Conservation (phyloP, 1,284 basidiomycete species). For the Naganishia liquefaciens region DNA sequence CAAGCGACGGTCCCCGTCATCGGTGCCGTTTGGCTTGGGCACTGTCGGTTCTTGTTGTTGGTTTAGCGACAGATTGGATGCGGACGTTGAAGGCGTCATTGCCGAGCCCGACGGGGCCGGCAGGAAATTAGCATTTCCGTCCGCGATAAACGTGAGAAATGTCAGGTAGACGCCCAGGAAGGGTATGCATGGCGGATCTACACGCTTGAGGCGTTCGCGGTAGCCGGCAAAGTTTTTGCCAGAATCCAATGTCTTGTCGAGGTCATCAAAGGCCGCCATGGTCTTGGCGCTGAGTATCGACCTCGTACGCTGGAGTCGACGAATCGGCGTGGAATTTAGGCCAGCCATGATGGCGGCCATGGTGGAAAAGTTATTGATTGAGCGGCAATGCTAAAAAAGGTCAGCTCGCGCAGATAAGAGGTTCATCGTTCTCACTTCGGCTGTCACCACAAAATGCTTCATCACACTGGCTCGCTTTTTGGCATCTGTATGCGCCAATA, state of each 20-base stretch:
- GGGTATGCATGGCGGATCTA: slow-evolving; percentile 93
- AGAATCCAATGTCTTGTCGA: slow-evolving; percentile 83
- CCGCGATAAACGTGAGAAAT: slow-evolving; percentile 94
- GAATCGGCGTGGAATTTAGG: slow-evolving; percentile 87
- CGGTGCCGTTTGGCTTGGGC: slow-evolving; percentile 23
- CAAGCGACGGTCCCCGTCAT: slow-evolving; percentile 31
- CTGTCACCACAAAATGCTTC: slow-evolving; percentile 85
- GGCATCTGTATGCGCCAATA: slow-evolving; percentile 78
- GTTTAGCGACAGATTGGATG: slow-evolving; percentile 37
- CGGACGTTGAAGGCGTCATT: slow-evolving; percentile 31
- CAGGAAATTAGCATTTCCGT: slow-evolving; percentile 85
- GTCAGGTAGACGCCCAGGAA: slow-evolving; percentile 97
- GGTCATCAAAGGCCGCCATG: slow-evolving; percentile 57
- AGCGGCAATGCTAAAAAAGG: slow-evolving; percentile 72
- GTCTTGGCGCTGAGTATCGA: slow-evolving; percentile 54
- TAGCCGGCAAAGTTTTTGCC: slow-evolving; percentile 94
- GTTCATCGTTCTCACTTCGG: slow-evolving; percentile 66
- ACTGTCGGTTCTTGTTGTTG: slow-evolving; percentile 21
- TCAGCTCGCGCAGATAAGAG: background rate
- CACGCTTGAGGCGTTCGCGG: slow-evolving; percentile 76
- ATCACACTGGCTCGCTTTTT: slow-evolving; percentile 76
- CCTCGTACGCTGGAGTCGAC: slow-evolving; percentile 89
- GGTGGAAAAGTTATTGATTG: slow-evolving; percentile 92
- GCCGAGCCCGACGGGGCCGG: slow-evolving; percentile 54
- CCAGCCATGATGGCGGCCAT: slow-evolving; percentile 96